Percentiles rank a stretch among this genome's conserved stretches.
Evolutionary conservation across 2,329 filamentous ascomycete genomes (phyloP).

Genomic region (Trichophyton verrucosum): DNA sequence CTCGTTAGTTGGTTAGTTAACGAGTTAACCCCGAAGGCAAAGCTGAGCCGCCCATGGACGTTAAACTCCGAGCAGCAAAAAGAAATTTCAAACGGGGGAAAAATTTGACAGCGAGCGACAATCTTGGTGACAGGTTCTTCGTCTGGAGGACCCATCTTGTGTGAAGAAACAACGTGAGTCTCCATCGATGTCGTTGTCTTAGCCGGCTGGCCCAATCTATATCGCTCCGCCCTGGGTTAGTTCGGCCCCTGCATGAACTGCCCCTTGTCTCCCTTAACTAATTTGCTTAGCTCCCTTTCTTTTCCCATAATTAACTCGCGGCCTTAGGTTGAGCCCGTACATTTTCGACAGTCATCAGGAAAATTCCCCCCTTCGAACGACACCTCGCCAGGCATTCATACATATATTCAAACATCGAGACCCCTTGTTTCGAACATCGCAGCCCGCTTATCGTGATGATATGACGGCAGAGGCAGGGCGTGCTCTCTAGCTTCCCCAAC

Average conservation of each 20-base stretch:
- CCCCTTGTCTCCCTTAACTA: slow-evolving; percentile 1
- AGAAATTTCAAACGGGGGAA: neutral
- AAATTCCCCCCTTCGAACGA: neutral
- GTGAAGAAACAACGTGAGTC: neutral
- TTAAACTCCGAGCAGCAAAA: neutral
- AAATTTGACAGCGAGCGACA: neutral
- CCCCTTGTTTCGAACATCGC: neutral
- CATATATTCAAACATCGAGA: neutral
- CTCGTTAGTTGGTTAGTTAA: no score
- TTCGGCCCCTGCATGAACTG: neutral
- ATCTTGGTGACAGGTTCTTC: neutral
- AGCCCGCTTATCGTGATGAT: neutral
- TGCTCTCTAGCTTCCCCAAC: neutral
- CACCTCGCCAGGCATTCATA: neutral
- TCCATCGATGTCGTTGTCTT: neutral
- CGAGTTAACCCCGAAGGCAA: neutral
- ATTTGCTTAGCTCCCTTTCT: neutral
- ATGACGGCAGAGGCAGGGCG: neutral
- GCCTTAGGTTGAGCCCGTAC: neutral
- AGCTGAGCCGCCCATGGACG: neutral
- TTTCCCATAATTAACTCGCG: neutral
- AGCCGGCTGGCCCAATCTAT: neutral
- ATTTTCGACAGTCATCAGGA: neutral
- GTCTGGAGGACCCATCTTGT: neutral
- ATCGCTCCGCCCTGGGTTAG: neutral